phyloP scores from a whole-genome alignment of 192 early-diverging fungal genomes.

The Mortierella hygrophila region DNA sequence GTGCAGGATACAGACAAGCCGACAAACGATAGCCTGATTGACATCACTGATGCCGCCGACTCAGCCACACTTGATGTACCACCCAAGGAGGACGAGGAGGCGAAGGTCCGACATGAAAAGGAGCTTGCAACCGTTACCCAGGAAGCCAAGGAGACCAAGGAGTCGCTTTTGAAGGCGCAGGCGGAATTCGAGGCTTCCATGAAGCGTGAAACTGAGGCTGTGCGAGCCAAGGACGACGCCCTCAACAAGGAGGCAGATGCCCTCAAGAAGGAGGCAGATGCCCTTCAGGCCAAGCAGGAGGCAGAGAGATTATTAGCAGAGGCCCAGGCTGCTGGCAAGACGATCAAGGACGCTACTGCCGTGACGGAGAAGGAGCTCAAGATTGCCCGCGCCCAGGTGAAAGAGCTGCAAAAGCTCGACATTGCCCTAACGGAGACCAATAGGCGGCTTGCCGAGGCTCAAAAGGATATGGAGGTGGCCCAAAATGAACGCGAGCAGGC shows the following conservation, averaged over 20 bases:
- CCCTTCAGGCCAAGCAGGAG: constrained; percentile 17
- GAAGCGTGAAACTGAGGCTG: constrained; percentile 31
- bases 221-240: constrained; percentile 9
- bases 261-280: constrained; percentile 21
- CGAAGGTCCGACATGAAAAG: neutral
- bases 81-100: neutral
- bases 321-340: constrained; percentile 6
- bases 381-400: constrained; percentile 37
- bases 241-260: constrained; percentile 28
- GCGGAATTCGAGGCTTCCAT: constrained; percentile 13
- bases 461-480: constrained; percentile 12
- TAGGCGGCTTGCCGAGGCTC: constrained; percentile 23
- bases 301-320: constrained; percentile 17
- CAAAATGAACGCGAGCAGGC: constrained; percentile 17
- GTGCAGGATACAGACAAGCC: neutral
- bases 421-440: constrained; percentile 11
- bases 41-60: neutral
- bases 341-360: constrained; percentile 2
- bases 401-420: constrained; percentile 46
- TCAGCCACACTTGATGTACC: neutral
- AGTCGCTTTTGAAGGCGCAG: constrained; percentile 22
- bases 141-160: constrained; percentile 23
- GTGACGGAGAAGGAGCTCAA: constrained; percentile 37
- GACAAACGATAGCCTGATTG: neutral
- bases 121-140: constrained; percentile 14